These are phyloP conservation scores for Sugiyamaella lignohabitans DNA, from an alignment of 805 yeast species.

Conservation along the genomic window DNA sequence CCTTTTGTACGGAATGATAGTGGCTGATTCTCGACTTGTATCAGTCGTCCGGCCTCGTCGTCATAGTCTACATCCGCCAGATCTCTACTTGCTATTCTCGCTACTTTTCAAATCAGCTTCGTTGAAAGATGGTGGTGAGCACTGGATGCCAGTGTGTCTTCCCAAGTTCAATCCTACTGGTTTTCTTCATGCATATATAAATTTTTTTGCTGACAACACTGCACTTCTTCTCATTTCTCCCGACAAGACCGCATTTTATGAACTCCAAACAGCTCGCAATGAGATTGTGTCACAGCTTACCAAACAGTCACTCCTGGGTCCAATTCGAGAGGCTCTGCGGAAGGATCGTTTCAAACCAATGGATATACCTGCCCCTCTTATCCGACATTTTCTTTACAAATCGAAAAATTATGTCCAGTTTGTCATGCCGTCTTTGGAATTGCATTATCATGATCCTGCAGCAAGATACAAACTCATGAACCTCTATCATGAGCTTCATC, in stretches of 20 bases:
- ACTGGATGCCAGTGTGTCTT: conserved; percentile 91
- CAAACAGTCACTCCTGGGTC: conserved; percentile 31
- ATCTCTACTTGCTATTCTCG: conserved; percentile 65
- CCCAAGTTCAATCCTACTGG: conserved; percentile 88
- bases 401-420: conserved; percentile 63
- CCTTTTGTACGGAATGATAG: conserved; percentile 68
- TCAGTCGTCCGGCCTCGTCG: conserved; percentile 67
- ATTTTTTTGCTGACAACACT: conserved; percentile 41
- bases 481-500: conserved; percentile 35
- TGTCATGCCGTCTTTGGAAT: conserved; percentile 39
- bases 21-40: conserved; percentile 59
- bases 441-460: conserved; percentile 29
- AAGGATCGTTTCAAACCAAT: conserved; percentile 40
- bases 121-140: conserved; percentile 51
- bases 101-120: conserved; percentile 58
- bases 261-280: conserved; percentile 56
- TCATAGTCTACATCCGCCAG: conserved; percentile 77
- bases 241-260: conserved; percentile 72
- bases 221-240: conserved; percentile 52
- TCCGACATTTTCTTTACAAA: conserved; percentile 78
- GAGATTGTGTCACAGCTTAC: conserved; percentile 42
- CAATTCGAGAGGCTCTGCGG: conserved; percentile 34
- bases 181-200: conserved; percentile 74
- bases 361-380: conserved; percentile 48
- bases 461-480: conserved; percentile 23